Evolutionary conservation across 169 alveolate species (phyloP).

Genomic region (Ophryocystis elektroscirrha): DNA sequence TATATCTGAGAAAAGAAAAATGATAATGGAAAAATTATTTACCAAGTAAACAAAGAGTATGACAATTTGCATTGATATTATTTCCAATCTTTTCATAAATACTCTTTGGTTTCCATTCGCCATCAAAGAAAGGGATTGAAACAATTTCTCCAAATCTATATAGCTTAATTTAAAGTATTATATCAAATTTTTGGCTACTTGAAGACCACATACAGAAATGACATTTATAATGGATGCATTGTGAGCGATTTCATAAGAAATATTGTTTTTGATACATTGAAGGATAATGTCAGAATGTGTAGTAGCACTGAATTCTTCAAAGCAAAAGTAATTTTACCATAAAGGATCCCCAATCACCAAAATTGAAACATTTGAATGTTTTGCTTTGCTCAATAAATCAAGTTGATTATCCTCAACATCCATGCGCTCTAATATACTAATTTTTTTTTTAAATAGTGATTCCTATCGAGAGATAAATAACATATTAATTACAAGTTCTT

Average conservation of each 20-base stretch:
- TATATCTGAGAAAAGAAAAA: constrained; percentile 49
- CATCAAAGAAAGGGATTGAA: constrained; percentile 87
- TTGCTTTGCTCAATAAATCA: constrained; percentile 38
- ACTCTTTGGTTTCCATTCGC: constrained; percentile 83
- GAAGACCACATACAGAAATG: constrained; percentile 39
- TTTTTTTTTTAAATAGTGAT: background rate
- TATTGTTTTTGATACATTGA: constrained; percentile 42
- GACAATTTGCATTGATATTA: constrained; percentile 64
- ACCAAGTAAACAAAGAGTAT: constrained; percentile 76
- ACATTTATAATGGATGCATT: constrained; percentile 61
- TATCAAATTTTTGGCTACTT: constrained; percentile 7
- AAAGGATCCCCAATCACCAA: constrained; percentile 69
- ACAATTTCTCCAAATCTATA: constrained; percentile 95
- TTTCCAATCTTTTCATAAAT: constrained; percentile 70
- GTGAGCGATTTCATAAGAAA: constrained; percentile 48
- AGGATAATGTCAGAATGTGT: constrained; percentile 59
- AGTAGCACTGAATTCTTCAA: constrained; percentile 47
- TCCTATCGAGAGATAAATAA: background rate
- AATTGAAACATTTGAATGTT: constrained; percentile 34
- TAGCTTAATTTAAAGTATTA: constrained; percentile 24
- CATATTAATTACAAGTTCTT: constrained; percentile 28
- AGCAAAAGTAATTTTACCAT: constrained; percentile 7
- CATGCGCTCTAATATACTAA: constrained; percentile 51
- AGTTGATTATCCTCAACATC: constrained; percentile 49
- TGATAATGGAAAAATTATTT: background rate